phyloP scores from a whole-genome alignment of 2,329 filamentous ascomycete species.

The Lecanicillium sp. region DNA sequence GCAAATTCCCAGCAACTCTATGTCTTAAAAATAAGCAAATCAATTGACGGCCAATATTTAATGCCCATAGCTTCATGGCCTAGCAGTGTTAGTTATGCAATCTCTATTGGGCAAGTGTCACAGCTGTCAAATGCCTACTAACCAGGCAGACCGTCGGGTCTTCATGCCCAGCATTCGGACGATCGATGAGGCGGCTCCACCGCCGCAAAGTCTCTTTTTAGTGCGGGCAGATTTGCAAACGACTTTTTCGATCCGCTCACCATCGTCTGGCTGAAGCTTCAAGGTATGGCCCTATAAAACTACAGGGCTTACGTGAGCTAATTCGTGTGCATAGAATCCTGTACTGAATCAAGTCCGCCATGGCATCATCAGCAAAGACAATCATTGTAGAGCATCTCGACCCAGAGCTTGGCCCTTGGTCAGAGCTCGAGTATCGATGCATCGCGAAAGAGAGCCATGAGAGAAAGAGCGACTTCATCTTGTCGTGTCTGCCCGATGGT shows the following conservation, averaged over 20 bases:
- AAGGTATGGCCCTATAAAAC: not conserved
- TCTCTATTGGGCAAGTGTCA: no score
- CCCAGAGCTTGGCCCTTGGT: constrained; percentile 90
- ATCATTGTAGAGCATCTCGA: constrained; percentile 98
- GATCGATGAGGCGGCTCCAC: constrained; percentile 11
- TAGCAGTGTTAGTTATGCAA: no score
- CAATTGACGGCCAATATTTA: no score
- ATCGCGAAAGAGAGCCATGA: constrained; percentile 77
- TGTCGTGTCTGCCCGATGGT: constrained; percentile 69
- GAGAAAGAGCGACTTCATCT: constrained; percentile 63
- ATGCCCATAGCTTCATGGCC: no score
- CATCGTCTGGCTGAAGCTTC: not conserved
- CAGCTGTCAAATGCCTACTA: no score
- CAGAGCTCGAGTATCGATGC: constrained; percentile 81
- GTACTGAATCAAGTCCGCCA: constrained; percentile 18
- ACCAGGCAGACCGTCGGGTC: not conserved
- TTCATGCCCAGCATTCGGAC: not conserved
- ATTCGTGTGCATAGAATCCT: not conserved
- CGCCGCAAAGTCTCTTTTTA: constrained; percentile 9
- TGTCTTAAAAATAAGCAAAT: no score
- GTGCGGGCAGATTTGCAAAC: constrained; percentile 4
- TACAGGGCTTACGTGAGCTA: not conserved
- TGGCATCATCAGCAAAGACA: constrained; percentile 51
- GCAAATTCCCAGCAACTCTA: no score
- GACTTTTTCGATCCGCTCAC: not conserved